Evolutionary conservation across 2,329 filamentous ascomycete species (phyloP).

Genomic region (Fonsecaea erecta): DNA sequence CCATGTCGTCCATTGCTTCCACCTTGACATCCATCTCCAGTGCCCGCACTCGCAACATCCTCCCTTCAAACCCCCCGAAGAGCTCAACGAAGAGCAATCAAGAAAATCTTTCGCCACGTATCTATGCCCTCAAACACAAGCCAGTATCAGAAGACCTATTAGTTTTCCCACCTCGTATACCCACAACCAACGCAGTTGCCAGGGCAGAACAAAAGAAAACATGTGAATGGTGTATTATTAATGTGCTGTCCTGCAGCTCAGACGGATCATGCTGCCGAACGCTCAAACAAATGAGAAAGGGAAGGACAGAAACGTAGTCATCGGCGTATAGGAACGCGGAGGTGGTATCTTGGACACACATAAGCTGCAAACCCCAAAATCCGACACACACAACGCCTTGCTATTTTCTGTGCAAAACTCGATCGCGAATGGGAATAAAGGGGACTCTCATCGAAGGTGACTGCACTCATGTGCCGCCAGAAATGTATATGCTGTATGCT

Average conservation of each 20-base stretch:
- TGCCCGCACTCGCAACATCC: background rate
- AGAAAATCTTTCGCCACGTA: background rate
- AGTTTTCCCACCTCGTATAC: constrained; percentile 16
- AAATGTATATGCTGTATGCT: background rate
- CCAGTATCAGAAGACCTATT: constrained; percentile 3
- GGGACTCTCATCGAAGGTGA: constrained; percentile 1
- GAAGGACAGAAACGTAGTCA: constrained; percentile 11
- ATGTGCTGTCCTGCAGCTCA: constrained; percentile 27
- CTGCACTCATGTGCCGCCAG: constrained; percentile 6
- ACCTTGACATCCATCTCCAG: background rate
- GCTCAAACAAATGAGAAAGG: constrained; percentile 26
- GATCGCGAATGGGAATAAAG: constrained; percentile 10
- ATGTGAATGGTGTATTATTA: constrained; percentile 23
- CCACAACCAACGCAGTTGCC: constrained; percentile 17
- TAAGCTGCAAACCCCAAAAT: constrained; percentile 19
- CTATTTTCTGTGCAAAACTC: constrained; percentile 17
- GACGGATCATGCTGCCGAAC: constrained; percentile 27
- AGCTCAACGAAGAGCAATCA: background rate
- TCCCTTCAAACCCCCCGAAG: background rate
- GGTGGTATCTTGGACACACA: constrained; percentile 31
- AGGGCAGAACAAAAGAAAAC: constrained; percentile 1
- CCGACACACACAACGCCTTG: constrained; percentile 21
- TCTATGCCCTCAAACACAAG: constrained; percentile 2
- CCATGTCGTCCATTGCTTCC: background rate
- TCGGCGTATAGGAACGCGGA: constrained; percentile 19